phyloP scores from a whole-genome alignment of 306 rosid genomes.

The Chamaecrista fasciculata region DNA sequence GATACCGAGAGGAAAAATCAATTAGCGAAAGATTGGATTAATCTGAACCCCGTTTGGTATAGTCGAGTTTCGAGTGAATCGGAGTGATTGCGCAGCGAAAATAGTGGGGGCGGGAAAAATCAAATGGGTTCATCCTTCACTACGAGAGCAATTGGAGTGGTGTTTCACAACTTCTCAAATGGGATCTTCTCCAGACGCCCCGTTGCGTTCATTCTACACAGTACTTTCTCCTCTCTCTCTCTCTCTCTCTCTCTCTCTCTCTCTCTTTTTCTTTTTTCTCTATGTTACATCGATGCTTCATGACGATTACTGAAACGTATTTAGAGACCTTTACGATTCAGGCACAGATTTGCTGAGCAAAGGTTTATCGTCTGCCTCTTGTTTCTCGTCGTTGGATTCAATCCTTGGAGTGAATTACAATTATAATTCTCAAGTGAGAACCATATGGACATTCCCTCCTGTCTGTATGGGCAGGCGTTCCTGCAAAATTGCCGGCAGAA shows the following conservation, averaged over 20 bases:
- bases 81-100: neutral
- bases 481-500: constrained; percentile 89
- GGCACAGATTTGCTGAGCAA: constrained; percentile 42
- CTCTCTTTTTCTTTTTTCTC: neutral
- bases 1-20: neutral
- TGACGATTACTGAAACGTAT: constrained; percentile 14
- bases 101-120: constrained; percentile 16
- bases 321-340: constrained; percentile 35
- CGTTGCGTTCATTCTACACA: constrained; percentile 28
- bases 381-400: constrained; percentile 26
- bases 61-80: neutral
- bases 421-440: constrained; percentile 32
- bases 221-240: constrained; percentile 26
- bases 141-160: constrained; percentile 48
- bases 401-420: constrained; percentile 5
- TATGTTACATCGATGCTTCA: neutral
- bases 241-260: neutral
- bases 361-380: constrained; percentile 36
- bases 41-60: neutral
- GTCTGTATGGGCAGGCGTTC: constrained; percentile 94
- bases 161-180: constrained; percentile 39
- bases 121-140: constrained; percentile 35
- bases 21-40: neutral
- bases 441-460: constrained; percentile 58
- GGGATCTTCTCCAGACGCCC: constrained; percentile 41